These are phyloP conservation scores for Mycena maculata DNA, from an alignment of 768 basidiomycete genomes.

Conservation along the genomic window DNA sequence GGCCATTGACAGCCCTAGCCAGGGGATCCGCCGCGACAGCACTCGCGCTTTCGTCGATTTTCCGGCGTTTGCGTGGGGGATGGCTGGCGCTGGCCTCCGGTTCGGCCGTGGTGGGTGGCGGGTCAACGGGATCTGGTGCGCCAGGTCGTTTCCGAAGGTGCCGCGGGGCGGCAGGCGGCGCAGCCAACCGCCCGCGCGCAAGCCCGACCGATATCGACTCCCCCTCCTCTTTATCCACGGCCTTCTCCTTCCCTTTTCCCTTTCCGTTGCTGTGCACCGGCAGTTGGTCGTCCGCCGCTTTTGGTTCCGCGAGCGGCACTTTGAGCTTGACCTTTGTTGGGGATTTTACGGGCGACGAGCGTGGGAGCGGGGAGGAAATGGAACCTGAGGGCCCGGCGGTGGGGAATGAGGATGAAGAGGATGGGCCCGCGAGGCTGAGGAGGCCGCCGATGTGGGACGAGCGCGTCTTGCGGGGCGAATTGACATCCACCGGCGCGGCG, in stretches of 20 bases:
- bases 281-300: conserved; percentile 31
- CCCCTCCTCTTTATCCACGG: neutral
- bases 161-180: neutral
- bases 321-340: conserved; percentile 34
- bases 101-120: conserved; percentile 15
- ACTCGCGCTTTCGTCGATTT: conserved; percentile 24
- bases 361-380: neutral
- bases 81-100: neutral
- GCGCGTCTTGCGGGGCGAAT: conserved; percentile 30
- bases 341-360: conserved; percentile 13
- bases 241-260: conserved; percentile 38
- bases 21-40: neutral
- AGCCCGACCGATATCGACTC: conserved; percentile 25
- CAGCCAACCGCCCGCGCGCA: conserved; percentile 5
- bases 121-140: conserved; percentile 16
- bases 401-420: neutral
- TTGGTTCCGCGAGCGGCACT: conserved; percentile 42
- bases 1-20: neutral
- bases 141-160: conserved; percentile 18
- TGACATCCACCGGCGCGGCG: conserved; percentile 4
- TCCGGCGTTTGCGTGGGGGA: conserved; percentile 42
- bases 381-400: conserved; percentile 7
- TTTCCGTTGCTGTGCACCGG: conserved; percentile 43
- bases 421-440: conserved; percentile 17
- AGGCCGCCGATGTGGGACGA: conserved; percentile 25